Evolutionary conservation across 2,329 filamentous ascomycete species (phyloP), one percentile per base, ranked within the genome.

Genomic region (Trichoderma aggressivum): DNA sequence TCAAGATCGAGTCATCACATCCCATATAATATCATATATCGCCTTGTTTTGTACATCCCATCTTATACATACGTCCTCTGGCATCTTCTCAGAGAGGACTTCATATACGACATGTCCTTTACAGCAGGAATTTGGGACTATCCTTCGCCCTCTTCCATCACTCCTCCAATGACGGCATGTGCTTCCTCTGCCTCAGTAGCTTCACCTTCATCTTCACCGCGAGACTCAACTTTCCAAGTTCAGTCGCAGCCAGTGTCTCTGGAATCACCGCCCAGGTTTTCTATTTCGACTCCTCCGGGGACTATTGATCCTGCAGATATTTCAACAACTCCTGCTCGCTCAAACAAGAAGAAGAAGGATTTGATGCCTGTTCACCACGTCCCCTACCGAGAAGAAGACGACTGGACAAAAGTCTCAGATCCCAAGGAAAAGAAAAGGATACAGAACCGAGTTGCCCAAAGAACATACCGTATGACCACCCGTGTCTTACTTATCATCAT

Each of bases 361-460:
- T 34, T 58, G 28, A 43, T 72, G 39, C 55, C 71, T 10, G 18
- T 56, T 8, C 66, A 65, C 7, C 72, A 73, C 3, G 71, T 34
- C 11, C 71, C 75, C 18, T 70, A 76, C 5, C 69, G 71, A 11
- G 70, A 73, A n/a, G 77, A 77, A 59, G 77, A 78, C 58, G 77
- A 78, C 73, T 78, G 77, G 77, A 78, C 77, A 3, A 73, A 74
- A 5, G 76, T 78, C 58, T 74, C 76, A 34, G 76, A 78, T 32
- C 77, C 75, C 64, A 77, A 76, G 66, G 75, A 78, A 71, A 79
- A 79, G 75, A 79, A 79, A 74, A 75, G 77, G 43, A 78, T 79
- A 6, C 78, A 79, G 69, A 79, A 79, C 63, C 71, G 78, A 14
- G 77, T 79, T 10, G 78, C 78, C 1, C 78, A 79, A 61, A 73